Evolutionary conservation across 1,284 basidiomycete species (phyloP), one percentile per base, ranked within the genome.

Genomic region (Naganishia sp.): DNA sequence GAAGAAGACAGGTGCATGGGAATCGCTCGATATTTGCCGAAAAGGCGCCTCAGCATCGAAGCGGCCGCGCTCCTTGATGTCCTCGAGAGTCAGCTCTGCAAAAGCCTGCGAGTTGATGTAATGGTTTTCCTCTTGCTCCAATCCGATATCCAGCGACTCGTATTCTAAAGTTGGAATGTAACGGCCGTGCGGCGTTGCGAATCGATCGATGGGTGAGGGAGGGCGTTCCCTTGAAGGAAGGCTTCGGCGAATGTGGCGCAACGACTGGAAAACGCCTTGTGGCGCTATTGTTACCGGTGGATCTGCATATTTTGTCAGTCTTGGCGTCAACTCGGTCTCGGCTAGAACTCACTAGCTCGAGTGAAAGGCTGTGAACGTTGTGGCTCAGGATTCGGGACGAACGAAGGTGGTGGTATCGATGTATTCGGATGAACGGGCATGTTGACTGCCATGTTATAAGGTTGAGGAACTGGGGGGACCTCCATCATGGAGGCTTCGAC

Each of bases 21-120:
- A 58, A 35, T 76, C 72, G 2, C 69, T 52, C 13, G 74, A 74
- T n/a, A 76, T 73, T 35, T 76, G 76, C 0, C 75, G 70, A 41
- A 75, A 76, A 0, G 68, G 51, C 13, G 75, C 47, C 4, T 47
- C 58, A 28, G 28, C 35, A n/a, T 47, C 58, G 1, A 47, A 61
- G 13, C 47, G 47, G 3, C 23, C 47, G 6, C 47, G 50, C 23
- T 61, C 47, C 23, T 61, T 61, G 11, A 61, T 35, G 39, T 61
- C 58, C 25, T 61, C 58, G 3, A 61, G 39, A 18, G 58, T 61
- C 23, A 51, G 41, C 25, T 61, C 58, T 6, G 58, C 47, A 51
- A 61, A 61, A 0, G 49, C 58, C 21, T 61, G 47, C 11, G 47
- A 41, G 15, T 61, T 61, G 17, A 61, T 11, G 28, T 47, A 61